Conservation (phyloP, 2,329 filamentous ascomycete species). For the Pseudocercospora macadamiae region DNA sequence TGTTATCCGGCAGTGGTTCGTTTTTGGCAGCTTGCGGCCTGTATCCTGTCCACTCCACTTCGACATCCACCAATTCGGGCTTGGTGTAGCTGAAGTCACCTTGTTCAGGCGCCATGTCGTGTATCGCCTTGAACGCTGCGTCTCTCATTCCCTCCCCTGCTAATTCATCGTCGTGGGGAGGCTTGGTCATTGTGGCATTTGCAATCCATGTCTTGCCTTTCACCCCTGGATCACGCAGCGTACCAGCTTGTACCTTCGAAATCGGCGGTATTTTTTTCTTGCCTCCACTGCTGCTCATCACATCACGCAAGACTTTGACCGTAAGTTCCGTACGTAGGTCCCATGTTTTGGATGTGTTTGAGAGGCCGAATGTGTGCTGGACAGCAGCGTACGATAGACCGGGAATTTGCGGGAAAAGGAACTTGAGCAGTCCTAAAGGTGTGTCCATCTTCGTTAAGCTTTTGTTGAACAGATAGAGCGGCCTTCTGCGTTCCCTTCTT, state of each 20-base stretch:
- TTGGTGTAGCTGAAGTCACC: slow-evolving; percentile 45
- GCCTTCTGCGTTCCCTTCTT: not conserved
- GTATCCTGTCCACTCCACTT: slow-evolving; percentile 78
- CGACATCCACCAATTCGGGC: slow-evolving; percentile 60
- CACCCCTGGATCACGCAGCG: slow-evolving; percentile 65
- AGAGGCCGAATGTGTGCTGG: slow-evolving; percentile 67
- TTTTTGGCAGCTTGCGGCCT: slow-evolving; percentile 57
- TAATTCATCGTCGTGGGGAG: slow-evolving; percentile 52
- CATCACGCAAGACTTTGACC: slow-evolving; percentile 70
- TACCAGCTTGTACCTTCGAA: slow-evolving; percentile 64
- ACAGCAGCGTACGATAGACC: slow-evolving; percentile 65
- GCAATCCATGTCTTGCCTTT: slow-evolving; percentile 83
- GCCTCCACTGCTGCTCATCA: slow-evolving; percentile 51
- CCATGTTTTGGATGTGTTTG: slow-evolving; percentile 73
- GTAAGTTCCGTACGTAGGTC: slow-evolving; percentile 75
- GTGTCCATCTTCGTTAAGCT: slow-evolving; percentile 10
- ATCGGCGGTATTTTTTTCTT: slow-evolving; percentile 54
- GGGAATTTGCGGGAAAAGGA: slow-evolving; percentile 62
- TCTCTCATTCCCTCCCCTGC: slow-evolving; percentile 57
- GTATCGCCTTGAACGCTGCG: slow-evolving; percentile 45
- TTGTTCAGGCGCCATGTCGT: slow-evolving; percentile 45
- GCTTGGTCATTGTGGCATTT: slow-evolving; percentile 65
- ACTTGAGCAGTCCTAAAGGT: slow-evolving; percentile 30
- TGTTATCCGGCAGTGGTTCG: slow-evolving; percentile 57
- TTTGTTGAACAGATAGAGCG: not conserved